Evolutionary conservation across 495 filamentous ascomycete species (phyloP).

Genomic region (Hypoxylon perforatum): DNA sequence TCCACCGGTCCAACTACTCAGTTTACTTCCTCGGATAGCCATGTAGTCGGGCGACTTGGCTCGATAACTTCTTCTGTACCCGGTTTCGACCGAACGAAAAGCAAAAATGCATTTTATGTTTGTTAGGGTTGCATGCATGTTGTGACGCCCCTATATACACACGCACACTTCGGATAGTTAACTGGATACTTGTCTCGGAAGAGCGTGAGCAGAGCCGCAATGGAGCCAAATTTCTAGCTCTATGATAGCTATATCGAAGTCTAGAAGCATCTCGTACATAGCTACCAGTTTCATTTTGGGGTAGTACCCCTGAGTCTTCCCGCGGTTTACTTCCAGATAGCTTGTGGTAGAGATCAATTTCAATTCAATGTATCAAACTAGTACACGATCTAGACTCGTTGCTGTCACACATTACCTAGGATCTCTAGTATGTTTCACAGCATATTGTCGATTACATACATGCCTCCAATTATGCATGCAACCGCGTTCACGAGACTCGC

Average conservation of each 20-base stretch:
- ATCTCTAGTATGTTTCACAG: background rate
- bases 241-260: background rate
- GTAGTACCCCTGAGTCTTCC: too few relatives aligned
- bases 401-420: too few relatives aligned
- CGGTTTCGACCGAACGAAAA: background rate
- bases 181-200: background rate
- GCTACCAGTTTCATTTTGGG: too few relatives aligned
- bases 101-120: background rate
- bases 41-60: too few relatives aligned
- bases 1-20: too few relatives aligned
- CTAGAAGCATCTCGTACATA: background rate
- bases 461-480: background rate
- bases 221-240: background rate
- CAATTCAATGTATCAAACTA: too few relatives aligned
- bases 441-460: background rate
- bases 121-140: background rate
- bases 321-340: too few relatives aligned
- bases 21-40: too few relatives aligned
- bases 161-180: background rate
- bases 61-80: background rate
- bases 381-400: too few relatives aligned
- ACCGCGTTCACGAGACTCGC: background rate
- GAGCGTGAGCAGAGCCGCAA: conserved; percentile 1
- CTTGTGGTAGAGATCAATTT: too few relatives aligned
- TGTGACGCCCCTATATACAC: too few relatives aligned